Base-by-base conservation (phyloP, 2,329 filamentous ascomycete species). In the Ascochyta rabiei region DNA sequence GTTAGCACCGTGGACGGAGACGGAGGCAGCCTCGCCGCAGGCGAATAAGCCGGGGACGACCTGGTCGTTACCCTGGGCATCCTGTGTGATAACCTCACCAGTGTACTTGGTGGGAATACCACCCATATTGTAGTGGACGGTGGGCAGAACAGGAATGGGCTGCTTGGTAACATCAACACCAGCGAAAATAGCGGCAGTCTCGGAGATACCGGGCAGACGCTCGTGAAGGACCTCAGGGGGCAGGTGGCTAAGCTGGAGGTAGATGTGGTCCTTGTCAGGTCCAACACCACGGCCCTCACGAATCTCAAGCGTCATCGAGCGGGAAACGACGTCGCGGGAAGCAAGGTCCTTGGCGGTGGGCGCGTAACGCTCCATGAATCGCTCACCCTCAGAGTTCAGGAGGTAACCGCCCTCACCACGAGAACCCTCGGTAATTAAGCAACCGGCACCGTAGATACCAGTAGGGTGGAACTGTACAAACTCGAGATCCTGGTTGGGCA, bases 111-210 rank as follows among this genome's bases (percentile, higher is more conserved):
- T 98, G 47, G 93, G 93, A 68, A 99, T 97, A 84, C 95, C 93
- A 79, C 93, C 93, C 95, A 98, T 99, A 85, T 97, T 97, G 86
- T 99, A 99, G 84, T 99, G 93, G 66, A 97, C 93, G 39, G 93
- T 98, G 54, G 93, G 93, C 60, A 98, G 84, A 64, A 98, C 93
- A 59, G 93, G 93, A 68, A 98, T 98, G 63, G 93, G 93, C 80
- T 97, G 90, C 83, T 96, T 97, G 74, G 88, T 89, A 67, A 99
- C 93, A 77, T 99, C 95, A 69, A 99, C 93, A 80, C 95, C 93
- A 57, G 93, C 85, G 79, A 99, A 99, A 72, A 98, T 98, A 68
- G 91, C 92, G 48, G 93, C 95, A 30, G 95, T 99, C 84, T 99
- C 95, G 34, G 93, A 97, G 76, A 99, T 99, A 86, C 93, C 93